phyloP scores from a whole-genome alignment of 2,329 filamentous ascomycete genomes.

The Calonectria pseudoturangicola region DNA sequence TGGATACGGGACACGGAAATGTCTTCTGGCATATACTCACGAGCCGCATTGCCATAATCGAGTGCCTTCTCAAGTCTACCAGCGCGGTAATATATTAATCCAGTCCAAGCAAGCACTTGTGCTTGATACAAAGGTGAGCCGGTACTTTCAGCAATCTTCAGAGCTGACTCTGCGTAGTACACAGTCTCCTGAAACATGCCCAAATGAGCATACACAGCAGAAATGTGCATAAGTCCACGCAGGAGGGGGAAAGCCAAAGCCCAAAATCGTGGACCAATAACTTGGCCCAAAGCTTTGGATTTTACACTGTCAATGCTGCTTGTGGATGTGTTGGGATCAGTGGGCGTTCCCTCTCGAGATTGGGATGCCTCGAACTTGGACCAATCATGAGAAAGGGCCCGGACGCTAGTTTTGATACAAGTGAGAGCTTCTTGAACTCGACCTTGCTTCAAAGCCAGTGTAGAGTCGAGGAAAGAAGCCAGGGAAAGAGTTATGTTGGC shows the following conservation, averaged over 20 bases:
- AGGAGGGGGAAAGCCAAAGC: constrained; percentile 84
- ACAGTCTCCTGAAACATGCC: constrained; percentile 92
- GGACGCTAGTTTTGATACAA: constrained; percentile 75
- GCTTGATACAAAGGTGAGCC: constrained; percentile 76
- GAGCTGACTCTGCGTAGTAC: constrained; percentile 90
- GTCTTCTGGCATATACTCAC: constrained; percentile 68
- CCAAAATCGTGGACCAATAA: constrained; percentile 82
- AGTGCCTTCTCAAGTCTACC: constrained; percentile 76
- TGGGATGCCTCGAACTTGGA: constrained; percentile 65
- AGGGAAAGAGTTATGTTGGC: constrained; percentile 57
- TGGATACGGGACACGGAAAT: constrained; percentile 60
- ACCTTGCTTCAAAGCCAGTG: constrained; percentile 78
- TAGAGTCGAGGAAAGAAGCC: constrained; percentile 75
- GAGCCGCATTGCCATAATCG: constrained; percentile 72
- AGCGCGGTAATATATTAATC: constrained; percentile 73
- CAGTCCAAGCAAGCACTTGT: constrained; percentile 73
- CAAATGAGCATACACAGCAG: constrained; percentile 86
- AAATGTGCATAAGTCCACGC: constrained; percentile 82
- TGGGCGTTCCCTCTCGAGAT: constrained; percentile 46
- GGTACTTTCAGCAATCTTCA: constrained; percentile 83
- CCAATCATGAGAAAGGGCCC: constrained; percentile 74
- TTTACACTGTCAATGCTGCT: constrained; percentile 55
- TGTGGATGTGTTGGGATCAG: constrained; percentile 56
- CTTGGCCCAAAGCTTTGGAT: constrained; percentile 46
- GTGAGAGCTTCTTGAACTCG: constrained; percentile 74